Evolutionary conservation across 2,329 filamentous ascomycete species (phyloP).

Genomic region (Fusarium humuli): DNA sequence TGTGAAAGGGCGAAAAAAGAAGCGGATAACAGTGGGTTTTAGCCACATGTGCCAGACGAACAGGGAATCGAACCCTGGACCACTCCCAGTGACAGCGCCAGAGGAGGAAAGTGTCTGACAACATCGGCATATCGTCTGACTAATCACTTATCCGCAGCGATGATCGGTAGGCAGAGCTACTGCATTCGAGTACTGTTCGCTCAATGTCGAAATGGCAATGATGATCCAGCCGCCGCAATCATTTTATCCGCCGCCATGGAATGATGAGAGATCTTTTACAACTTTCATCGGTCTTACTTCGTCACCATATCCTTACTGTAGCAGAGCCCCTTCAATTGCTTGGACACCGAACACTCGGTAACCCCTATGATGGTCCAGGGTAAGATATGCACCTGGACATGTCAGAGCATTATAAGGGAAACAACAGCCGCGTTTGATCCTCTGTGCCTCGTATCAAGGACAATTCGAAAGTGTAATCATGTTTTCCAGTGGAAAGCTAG

Average conservation of each 20-base stretch:
- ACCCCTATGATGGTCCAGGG: too few relatives aligned
- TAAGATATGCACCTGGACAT: too few relatives aligned
- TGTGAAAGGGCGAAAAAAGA: neutral
- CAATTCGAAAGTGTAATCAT: too few relatives aligned
- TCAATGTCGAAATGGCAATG: neutral
- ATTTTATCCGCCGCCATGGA: neutral
- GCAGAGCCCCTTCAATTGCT: neutral
- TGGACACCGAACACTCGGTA: neutral
- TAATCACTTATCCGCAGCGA: constrained; percentile 20
- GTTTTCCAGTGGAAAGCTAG: too few relatives aligned
- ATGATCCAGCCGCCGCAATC: neutral
- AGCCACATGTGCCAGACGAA: constrained; percentile 30
- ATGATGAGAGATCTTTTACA: too few relatives aligned
- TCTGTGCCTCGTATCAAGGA: too few relatives aligned
- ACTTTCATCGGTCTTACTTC: neutral
- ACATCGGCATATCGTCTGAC: constrained; percentile 24
- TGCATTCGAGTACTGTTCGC: neutral
- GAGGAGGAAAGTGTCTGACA: constrained; percentile 11
- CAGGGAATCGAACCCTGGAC: constrained; percentile 40
- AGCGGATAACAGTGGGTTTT: constrained; percentile 13
- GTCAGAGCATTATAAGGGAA: too few relatives aligned
- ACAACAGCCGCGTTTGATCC: too few relatives aligned
- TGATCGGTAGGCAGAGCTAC: neutral
- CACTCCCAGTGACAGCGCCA: constrained; percentile 14
- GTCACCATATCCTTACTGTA: neutral